phyloP scores from a whole-genome alignment of 2,329 filamentous ascomycete species.

The Botrytis fragariae region DNA sequence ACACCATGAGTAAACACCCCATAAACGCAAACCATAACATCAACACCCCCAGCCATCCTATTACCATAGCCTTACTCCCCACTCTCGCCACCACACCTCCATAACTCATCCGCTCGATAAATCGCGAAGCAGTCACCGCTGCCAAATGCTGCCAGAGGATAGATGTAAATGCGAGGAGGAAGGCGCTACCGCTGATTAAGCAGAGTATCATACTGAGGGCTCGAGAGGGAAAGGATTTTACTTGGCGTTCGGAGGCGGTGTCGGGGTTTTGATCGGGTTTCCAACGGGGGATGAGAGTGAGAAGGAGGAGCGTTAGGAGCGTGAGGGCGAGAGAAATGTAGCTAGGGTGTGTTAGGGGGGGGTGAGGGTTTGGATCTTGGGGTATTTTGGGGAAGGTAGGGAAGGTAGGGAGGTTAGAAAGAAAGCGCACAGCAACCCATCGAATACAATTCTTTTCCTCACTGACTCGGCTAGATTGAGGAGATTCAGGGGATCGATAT shows the following conservation, averaged over 20 bases:
- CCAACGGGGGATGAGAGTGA: background rate
- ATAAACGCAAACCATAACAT: background rate
- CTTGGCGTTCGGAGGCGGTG: background rate
- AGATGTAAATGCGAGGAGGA: background rate
- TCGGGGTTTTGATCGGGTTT: background rate
- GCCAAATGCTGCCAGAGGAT: background rate
- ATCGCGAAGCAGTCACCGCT: background rate
- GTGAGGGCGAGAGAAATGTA: background rate
- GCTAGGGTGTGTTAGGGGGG: background rate
- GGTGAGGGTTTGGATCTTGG: accelerated
- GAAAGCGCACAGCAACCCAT: background rate
- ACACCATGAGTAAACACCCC: background rate
- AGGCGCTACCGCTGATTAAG: background rate
- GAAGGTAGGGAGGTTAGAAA: background rate
- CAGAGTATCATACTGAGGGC: background rate
- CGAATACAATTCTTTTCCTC: background rate
- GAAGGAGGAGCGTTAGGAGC: background rate
- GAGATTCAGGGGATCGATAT: background rate
- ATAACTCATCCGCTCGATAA: background rate
- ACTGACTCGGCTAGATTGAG: background rate
- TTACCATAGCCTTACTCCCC: background rate
- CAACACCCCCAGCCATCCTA: background rate
- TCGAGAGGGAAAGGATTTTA: background rate
- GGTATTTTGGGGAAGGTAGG: background rate
- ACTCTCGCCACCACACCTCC: background rate